These are phyloP conservation scores for Paradendryphiella salina DNA, from an alignment of 2,329 filamentous ascomycete genomes.

Conservation along the genomic window DNA sequence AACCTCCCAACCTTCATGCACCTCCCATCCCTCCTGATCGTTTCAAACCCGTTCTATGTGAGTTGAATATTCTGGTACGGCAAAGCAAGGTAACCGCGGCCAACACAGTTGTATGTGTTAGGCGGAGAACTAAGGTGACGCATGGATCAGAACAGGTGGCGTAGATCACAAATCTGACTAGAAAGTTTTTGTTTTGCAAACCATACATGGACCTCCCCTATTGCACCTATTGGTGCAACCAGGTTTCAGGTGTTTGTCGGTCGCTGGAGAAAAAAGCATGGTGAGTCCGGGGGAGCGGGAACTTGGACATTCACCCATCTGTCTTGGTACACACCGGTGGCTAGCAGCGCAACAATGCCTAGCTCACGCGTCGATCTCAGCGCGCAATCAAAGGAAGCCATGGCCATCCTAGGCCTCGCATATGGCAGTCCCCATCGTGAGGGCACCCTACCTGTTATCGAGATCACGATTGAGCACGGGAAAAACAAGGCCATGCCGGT, in stretches of 20 bases:
- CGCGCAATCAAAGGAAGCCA: not conserved
- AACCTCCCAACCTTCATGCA: too few species aligned
- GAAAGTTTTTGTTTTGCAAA: not conserved
- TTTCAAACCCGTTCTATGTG: not conserved
- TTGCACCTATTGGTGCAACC: not conserved
- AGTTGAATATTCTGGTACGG: not conserved
- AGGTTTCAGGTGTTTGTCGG: not conserved
- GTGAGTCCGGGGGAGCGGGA: constrained; percentile 5
- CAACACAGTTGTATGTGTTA: not conserved
- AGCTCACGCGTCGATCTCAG: not conserved
- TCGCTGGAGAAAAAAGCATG: not conserved
- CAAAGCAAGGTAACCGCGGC: not conserved
- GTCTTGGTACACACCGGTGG: not conserved
- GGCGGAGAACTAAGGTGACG: not conserved
- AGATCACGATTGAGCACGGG: constrained; percentile 8
- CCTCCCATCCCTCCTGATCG: not conserved
- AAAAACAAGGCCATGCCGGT: constrained; percentile 8
- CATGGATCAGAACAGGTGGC: not conserved
- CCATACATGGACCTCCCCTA: not conserved
- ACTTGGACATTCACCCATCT: not conserved
- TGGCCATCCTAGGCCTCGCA: not conserved
- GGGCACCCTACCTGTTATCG: not conserved
- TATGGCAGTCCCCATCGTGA: not conserved
- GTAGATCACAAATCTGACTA: too few species aligned
- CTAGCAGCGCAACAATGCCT: not conserved